phyloP scores from a whole-genome alignment of 129 eudicot genomes.

The Helianthus annuus region HanXRQr2.0-SUNRISE NC_035438.2:502177-502676 shows the following conservation, averaged over 20 bases:
- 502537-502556: background rate
- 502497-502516: background rate
- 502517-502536: background rate
- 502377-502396: background rate
- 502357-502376: background rate
- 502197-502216: background rate
- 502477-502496: background rate
- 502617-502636: conserved; percentile 96
- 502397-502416: background rate
- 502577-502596: conserved; percentile 73
- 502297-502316: background rate
- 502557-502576: background rate
- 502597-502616: conserved; percentile 97
- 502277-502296: background rate
- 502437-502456: background rate
- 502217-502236: background rate
- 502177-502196: background rate
- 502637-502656: conserved; percentile 91
- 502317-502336: background rate
- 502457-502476: background rate
- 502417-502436: background rate
- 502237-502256: background rate
- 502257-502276: background rate
- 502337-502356: background rate
- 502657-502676: conserved; percentile 92